Base-by-base conservation (phyloP, 768 basidiomycete species). In the Pisolithus orientalis region DNA sequence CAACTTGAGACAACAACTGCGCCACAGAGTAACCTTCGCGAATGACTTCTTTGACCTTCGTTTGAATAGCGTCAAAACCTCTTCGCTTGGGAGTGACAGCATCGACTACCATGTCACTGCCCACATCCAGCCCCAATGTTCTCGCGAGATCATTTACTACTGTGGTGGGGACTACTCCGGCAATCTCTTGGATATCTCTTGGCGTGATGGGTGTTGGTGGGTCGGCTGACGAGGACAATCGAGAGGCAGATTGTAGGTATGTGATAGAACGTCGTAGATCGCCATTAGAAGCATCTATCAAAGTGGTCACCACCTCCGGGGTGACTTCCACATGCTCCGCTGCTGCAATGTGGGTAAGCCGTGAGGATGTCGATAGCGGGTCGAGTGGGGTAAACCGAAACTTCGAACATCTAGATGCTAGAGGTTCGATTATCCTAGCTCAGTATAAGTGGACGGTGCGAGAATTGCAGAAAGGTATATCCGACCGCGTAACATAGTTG, bases 321-420 rank as follows among this genome's bases (percentile, higher is more conserved):
- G 75, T 64, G 47, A 89, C 69, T 28, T 73, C 52, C 44, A 98
- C 77, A 32, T 79, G 70, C 70, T 99, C 96, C 29, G 80, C 75
- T 31, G 76, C 62, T 0, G 94, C 92, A 49, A 99, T 95, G 62
- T 90, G 78, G 42, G 80, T 72, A 7, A 99, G 77, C 47, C 96
- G 82, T 13, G 77, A 66, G 39, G 82, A 77, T 5, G 93, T 85
- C 7, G 93, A 93, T 13, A 74, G 66, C 14, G 83, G 71, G 65
- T 94, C 94, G 25, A 99, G 78, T 2, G 96, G 91, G 10, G 90
- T 92, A 72, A 99, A 99, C 39, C 96, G 87, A 71, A 99, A 99
- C 72, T 99, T 99, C 44, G 93, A 95, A 70, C 96, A 99, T 49
- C 96, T 86, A n/a, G 94, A 97, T 21, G 96, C 92, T 25, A 99